Base-by-base conservation (phyloP, 192 early-diverging fungal genomes). In the Geranomyces variabilis region DNA sequence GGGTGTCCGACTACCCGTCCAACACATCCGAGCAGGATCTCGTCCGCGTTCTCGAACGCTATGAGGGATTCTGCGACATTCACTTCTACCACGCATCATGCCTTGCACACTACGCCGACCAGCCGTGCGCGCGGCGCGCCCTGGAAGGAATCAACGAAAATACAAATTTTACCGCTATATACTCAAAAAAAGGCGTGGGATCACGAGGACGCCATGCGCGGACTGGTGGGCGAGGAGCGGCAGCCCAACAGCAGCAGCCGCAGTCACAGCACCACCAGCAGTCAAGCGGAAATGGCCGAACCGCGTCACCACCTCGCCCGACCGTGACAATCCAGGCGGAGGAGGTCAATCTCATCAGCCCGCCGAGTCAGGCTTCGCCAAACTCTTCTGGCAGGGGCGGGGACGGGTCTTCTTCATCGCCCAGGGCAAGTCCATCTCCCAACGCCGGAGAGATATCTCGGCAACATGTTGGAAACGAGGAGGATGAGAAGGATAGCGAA, bases 111-210 rank as follows among this genome's bases (percentile, higher is more conserved):
- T 84, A 78, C 66, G 64, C 63, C 29, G 72, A 78, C 58, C 58
- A 77, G 9, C 56, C 48, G 34, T 30, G 45, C 12, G 80, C 82
- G 1, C 48, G 58, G 15, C 61, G 46, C 6, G 74, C 79, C 13
- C 60, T 84, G 24, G 82, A 83, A 26, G 79, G 62, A 22, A 63
- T 82, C 43, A 82, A 82, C 65, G 66, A 51, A 15, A 69, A 45
- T 29, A 82, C 81, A 3, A 82, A 82, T 61, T 82, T 82, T 55
- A 82, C 81, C 26, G 76, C 77, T 26, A 74, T 81, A n/a, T 82
- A 79, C 51, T 82, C 77, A 33, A 81, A 81, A 63, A 82, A 82
- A 66, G 79, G 79, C 0, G 29, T 66, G 29, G 46, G 26, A 26
- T 61, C 63, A 29, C n/a, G 26, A 10, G 36, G 36, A 3, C 36